Conservation (phyloP, 139 green algal genomes). For the Mesotaenium endlicherianum region DNA sequence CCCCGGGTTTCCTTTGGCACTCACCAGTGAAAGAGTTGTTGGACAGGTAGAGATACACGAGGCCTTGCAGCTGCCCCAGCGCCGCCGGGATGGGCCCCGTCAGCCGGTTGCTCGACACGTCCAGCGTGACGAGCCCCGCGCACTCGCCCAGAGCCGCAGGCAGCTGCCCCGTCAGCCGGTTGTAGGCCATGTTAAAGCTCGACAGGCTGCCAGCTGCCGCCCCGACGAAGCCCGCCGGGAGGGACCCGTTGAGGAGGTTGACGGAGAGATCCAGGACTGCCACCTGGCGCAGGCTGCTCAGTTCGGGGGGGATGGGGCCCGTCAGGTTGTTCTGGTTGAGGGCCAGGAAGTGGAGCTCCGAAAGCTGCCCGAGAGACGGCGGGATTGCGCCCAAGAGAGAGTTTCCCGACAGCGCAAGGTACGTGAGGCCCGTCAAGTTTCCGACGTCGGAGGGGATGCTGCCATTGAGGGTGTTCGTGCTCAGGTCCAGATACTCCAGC, state of each 20-base stretch:
- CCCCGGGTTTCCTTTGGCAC: no score
- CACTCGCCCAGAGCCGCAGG: not conserved
- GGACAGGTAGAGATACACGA: no score
- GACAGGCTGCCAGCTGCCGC: no score
- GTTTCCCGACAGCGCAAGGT: not conserved
- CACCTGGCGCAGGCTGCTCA: not conserved
- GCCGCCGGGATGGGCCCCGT: not conserved
- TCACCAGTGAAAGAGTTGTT: no score
- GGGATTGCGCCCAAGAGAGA: not conserved
- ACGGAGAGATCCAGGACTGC: not conserved
- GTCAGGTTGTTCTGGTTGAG: not conserved
- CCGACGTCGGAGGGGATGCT: not conserved
- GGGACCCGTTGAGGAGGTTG: not conserved
- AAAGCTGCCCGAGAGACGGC: not conserved
- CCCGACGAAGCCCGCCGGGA: not conserved
- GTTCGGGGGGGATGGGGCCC: not conserved
- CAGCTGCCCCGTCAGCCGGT: not conserved
- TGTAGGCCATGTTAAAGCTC: conserved; percentile 9
- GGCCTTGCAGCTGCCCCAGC: no score
- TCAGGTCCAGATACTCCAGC: not conserved
- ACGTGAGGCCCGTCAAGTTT: not conserved
- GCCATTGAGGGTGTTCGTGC: not conserved
- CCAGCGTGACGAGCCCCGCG: no score
- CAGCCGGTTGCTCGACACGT: conserved; percentile 10
- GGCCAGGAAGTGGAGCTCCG: not conserved